Evolutionary conservation across 2,329 filamentous ascomycete genomes (phyloP).

Genomic region (Penicillium expansum): DNA sequence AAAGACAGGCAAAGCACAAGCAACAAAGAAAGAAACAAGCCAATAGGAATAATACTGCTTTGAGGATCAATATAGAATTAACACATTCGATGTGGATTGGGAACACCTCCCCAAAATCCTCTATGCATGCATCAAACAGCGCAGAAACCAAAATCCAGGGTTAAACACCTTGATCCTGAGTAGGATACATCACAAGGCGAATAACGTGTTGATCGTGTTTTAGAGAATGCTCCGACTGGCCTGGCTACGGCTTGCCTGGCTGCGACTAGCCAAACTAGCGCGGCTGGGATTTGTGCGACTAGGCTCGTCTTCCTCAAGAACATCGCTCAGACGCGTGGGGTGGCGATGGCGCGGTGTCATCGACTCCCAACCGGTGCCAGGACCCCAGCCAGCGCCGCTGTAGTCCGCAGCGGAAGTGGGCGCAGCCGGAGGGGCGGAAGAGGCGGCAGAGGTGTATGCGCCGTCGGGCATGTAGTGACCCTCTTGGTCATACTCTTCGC

Average conservation of each 20-base stretch:
- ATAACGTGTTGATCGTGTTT: neutral
- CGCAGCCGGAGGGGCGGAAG: slow-evolving; percentile 31
- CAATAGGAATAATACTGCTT: neutral
- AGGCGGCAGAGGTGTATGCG: slow-evolving; percentile 26
- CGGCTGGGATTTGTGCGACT: slow-evolving; percentile 66
- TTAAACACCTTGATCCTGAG: neutral
- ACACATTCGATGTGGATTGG: neutral
- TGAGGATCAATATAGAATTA: neutral
- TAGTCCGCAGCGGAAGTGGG: slow-evolving; percentile 56
- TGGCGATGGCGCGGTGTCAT: slow-evolving; percentile 74
- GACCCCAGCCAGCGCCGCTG: slow-evolving; percentile 63
- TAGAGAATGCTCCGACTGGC: slow-evolving; percentile 8
- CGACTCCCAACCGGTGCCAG: slow-evolving; percentile 69
- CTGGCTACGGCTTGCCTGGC: slow-evolving; percentile 28
- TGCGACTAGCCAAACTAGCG: slow-evolving; percentile 52
- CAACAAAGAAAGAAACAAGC: neutral
- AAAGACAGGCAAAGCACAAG: neutral
- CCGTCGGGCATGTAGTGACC: slow-evolving; percentile 43
- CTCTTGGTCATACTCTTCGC: slow-evolving; percentile 57
- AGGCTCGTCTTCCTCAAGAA: slow-evolving; percentile 79
- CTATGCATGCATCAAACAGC: neutral
- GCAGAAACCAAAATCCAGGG: neutral
- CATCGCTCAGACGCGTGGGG: slow-evolving; percentile 83
- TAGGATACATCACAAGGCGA: neutral
- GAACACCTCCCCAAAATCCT: neutral